Percentiles rank a stretch among this genome's conserved stretches.
phyloP scores from a whole-genome alignment of 192 early-diverging fungal genomes.

The Dispira parvispora region DNA sequence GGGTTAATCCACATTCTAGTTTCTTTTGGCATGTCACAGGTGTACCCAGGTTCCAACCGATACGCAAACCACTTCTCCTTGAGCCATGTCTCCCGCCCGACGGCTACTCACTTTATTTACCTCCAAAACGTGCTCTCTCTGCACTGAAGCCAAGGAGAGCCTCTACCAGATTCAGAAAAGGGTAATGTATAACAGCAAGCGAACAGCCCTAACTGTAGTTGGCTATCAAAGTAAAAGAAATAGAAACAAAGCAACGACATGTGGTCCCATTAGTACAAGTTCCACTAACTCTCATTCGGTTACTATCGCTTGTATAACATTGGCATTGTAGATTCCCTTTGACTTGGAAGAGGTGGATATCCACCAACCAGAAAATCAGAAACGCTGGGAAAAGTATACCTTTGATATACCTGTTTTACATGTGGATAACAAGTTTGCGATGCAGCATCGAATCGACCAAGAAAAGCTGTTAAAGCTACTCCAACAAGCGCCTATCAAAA shows the following conservation, averaged over 20 bases:
- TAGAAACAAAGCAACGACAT: neutral
- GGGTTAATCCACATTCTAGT: too few species aligned
- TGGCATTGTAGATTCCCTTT: neutral
- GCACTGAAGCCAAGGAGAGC: neutral
- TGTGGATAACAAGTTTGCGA: slow-evolving; percentile 1
- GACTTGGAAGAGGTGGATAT: slow-evolving; percentile 7
- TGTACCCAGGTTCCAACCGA: too few species aligned
- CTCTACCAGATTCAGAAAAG: neutral
- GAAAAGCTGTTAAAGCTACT: slow-evolving; percentile 2
- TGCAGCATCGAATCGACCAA: neutral
- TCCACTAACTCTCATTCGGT: neutral
- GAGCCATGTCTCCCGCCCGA: neutral
- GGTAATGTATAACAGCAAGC: neutral
- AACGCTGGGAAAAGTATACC: slow-evolving; percentile 9
- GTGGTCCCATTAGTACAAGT: neutral
- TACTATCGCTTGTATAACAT: too few species aligned
- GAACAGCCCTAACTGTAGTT: neutral
- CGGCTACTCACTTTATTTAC: slow-evolving; percentile 2
- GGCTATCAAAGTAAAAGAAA: neutral
- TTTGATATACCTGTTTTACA: slow-evolving; percentile 6
- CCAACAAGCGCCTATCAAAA: neutral
- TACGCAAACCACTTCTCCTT: too few species aligned
- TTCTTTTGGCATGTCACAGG: too few species aligned
- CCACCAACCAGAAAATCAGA: neutral
- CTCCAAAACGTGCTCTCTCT: neutral